Percentiles rank a stretch among this genome's conserved stretches.
These are phyloP conservation scores for Oryza longistaminata DNA, from an alignment of 176 grass and related monocot genomes.

Conservation along the genomic window DNA sequence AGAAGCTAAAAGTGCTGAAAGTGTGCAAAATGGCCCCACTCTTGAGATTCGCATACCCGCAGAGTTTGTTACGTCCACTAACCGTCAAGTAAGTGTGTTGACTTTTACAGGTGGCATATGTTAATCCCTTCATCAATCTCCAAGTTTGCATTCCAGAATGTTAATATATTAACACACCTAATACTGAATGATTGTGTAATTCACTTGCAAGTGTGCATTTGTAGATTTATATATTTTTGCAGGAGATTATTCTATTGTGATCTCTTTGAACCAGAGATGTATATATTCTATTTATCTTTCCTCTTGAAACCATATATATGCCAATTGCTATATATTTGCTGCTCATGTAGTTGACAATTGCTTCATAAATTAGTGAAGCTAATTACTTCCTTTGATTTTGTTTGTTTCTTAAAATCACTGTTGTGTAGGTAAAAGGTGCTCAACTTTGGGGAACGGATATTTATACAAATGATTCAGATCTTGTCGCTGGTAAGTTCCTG, in stretches of 20 bases:
- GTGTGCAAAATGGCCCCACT: conserved; percentile 53
- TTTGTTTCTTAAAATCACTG: conserved; percentile 23
- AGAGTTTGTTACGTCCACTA: conserved; percentile 85
- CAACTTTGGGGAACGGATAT: conserved; percentile 96
- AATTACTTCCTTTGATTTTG: background rate
- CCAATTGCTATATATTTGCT: background rate
- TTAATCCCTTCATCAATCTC: conserved; percentile 15
- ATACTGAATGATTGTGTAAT: background rate
- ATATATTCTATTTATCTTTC: background rate
- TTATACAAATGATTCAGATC: conserved; percentile 96
- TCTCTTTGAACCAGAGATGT: background rate
- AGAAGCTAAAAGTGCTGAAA: conserved; percentile 63
- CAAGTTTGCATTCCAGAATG: background rate
- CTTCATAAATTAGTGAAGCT: background rate
- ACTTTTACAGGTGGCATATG: conserved; percentile 17
- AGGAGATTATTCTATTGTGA: conserved; percentile 22
- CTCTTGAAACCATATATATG: background rate
- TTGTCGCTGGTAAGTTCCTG: conserved; percentile 75
- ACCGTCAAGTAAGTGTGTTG: conserved; percentile 70
- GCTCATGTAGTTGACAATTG: conserved; percentile 11
- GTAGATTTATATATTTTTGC: background rate
- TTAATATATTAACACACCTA: background rate
- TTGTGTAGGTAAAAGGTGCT: conserved; percentile 92
- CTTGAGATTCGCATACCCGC: conserved; percentile 85
- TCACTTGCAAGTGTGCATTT: conserved; percentile 12